Evolutionary conservation across 1,139 yeast species (phyloP).

Genomic region (Blastobotrys ciferrii): DNA sequence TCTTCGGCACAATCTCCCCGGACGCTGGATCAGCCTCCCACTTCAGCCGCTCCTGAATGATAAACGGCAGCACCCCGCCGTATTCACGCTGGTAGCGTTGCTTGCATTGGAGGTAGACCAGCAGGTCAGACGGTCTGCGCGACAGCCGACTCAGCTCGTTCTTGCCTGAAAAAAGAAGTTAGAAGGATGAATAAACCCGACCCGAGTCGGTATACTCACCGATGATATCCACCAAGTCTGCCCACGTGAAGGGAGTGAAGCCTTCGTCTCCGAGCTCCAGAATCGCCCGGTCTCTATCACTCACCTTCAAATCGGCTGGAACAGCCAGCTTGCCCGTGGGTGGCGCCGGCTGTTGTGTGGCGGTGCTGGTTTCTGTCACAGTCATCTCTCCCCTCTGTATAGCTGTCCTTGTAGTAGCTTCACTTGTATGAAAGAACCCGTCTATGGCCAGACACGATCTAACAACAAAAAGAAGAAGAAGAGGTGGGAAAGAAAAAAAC

Average conservation of each 20-base stretch:
- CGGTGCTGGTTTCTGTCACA: neutral
- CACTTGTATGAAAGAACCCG: too few relatives aligned
- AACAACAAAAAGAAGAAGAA: too few relatives aligned
- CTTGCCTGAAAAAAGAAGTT: conserved; percentile 8
- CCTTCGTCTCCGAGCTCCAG: conserved; percentile 26
- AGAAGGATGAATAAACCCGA: neutral
- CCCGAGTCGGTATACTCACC: too few relatives aligned
- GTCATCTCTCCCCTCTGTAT: neutral
- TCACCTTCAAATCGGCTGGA: conserved; percentile 1
- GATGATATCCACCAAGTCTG: conserved; percentile 29
- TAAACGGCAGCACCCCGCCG: conserved; percentile 36
- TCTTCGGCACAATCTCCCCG: conserved; percentile 21
- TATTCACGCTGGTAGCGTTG: conserved; percentile 25
- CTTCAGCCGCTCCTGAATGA: conserved; percentile 32
- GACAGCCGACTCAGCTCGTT: conserved; percentile 32
- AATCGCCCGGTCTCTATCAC: conserved; percentile 26
- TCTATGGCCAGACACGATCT: too few relatives aligned
- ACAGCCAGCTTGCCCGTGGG: neutral
- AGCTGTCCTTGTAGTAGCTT: too few relatives aligned
- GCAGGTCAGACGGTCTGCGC: conserved; percentile 37
- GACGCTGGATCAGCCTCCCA: conserved; percentile 29
- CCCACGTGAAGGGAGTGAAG: conserved; percentile 31
- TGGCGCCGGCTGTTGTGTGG: neutral
- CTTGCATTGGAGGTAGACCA: conserved; percentile 36
- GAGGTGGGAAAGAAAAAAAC: too few relatives aligned